A percentile compares a stretch with the other conserved stretches of the same genome.
These are phyloP conservation scores for Nemania serpens DNA, from an alignment of 2,329 filamentous ascomycete species.

Conservation along the genomic window DNA sequence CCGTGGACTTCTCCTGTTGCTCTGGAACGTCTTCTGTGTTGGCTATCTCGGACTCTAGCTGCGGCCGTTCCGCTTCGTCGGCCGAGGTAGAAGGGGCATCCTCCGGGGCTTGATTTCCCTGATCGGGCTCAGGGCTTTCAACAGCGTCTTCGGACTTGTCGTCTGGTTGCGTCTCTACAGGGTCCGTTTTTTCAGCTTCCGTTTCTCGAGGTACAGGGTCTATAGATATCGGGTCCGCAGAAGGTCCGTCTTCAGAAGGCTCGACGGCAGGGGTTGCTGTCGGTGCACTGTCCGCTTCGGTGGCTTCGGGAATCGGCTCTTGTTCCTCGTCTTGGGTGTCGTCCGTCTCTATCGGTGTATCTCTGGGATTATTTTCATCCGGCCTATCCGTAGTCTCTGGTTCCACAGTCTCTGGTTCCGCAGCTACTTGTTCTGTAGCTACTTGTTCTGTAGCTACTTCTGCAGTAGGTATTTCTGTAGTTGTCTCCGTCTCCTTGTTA, in stretches of 20 bases:
- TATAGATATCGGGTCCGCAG: background rate
- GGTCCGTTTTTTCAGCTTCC: background rate
- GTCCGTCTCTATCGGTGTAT: background rate
- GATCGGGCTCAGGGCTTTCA: background rate
- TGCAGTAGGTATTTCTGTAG: background rate
- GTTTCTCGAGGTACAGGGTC: too few relatives aligned
- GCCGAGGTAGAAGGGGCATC: background rate
- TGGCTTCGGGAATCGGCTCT: constrained; percentile 1
- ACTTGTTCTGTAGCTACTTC: too few relatives aligned
- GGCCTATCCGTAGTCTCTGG: background rate
- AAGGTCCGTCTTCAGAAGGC: background rate
- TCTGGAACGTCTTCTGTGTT: background rate
- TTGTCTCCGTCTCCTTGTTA: background rate
- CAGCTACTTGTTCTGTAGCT: too few relatives aligned
- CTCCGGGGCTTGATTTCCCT: constrained; percentile 5
- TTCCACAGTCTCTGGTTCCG: background rate
- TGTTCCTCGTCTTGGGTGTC: constrained; percentile 7
- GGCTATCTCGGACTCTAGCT: constrained; percentile 9
- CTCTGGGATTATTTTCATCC: background rate
- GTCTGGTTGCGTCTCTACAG: background rate
- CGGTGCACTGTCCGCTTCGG: background rate
- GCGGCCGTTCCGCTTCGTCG: constrained; percentile 16
- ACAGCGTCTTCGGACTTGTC: constrained; percentile 7
- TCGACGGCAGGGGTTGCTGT: background rate
- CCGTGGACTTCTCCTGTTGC: background rate